Percentiles rank a stretch among this genome's conserved stretches.
phyloP scores from a whole-genome alignment of 768 basidiomycete genomes.

The Cystofilobasidium capitatum region DNA sequence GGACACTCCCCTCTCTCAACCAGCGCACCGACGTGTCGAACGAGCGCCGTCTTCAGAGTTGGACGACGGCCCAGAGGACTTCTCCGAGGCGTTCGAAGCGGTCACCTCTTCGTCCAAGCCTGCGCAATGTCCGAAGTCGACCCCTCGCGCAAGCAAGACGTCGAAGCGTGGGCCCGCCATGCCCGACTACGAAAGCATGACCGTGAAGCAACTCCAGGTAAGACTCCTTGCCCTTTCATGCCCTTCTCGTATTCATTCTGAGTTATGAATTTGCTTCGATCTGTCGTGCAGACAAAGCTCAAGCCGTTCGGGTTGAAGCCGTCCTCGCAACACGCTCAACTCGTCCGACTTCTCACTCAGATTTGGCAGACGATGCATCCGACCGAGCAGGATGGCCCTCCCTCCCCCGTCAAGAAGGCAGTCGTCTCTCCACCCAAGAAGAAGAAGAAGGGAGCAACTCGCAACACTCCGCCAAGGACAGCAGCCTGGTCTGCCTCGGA shows the following conservation, averaged over 20 bases:
- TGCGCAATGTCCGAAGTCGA: background rate
- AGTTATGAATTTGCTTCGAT: background rate
- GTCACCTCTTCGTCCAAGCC: background rate
- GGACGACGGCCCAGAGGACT: background rate
- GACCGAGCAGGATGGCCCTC: background rate
- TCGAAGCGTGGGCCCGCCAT: background rate
- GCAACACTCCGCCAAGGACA: too few species aligned
- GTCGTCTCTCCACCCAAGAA: background rate
- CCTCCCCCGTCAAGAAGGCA: background rate
- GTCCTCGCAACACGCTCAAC: background rate
- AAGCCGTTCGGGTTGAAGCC: slow-evolving; percentile 2
- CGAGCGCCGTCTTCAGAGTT: background rate
- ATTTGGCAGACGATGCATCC: slow-evolving; percentile 5
- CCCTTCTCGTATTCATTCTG: background rate
- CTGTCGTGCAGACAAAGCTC: background rate
- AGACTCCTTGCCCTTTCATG: background rate
- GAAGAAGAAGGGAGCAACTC: background rate
- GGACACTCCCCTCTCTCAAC: too few species aligned
- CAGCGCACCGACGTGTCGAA: slow-evolving; percentile 3
- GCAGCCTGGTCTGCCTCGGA: too few species aligned
- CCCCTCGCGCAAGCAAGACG: background rate
- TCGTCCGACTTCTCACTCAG: slow-evolving; percentile 5
- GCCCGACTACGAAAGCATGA: slow-evolving; percentile 14
- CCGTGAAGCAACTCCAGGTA: background rate
- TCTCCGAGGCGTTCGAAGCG: background rate